A percentile compares a stretch with the other conserved stretches of the same genome.
These are phyloP conservation scores for Triadica sebifera DNA, from an alignment of 345 rosid species.

Conservation along the genomic window DNA sequence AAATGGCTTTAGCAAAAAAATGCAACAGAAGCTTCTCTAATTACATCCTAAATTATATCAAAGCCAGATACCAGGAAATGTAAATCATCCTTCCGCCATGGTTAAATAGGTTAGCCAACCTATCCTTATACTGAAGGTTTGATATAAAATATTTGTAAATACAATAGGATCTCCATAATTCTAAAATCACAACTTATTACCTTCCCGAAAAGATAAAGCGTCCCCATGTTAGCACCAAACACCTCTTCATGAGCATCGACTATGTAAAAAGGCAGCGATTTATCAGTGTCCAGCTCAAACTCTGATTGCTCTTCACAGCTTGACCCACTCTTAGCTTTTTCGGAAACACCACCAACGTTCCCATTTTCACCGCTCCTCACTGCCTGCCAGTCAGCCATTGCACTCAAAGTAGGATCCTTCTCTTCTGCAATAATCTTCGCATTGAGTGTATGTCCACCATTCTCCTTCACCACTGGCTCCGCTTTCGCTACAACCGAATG, in stretches of 20 bases:
- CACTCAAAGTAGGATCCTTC: conserved; percentile 66
- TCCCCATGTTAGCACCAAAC: conserved; percentile 79
- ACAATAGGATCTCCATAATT: not conserved
- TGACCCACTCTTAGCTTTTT: conserved; percentile 28
- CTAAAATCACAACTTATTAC: conserved; percentile 34
- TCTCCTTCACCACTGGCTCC: conserved; percentile 34
- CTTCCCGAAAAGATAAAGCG: conserved; percentile 85
- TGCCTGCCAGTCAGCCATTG: conserved; percentile 82
- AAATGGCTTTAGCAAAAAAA: too few relatives aligned
- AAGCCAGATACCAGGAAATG: too few relatives aligned
- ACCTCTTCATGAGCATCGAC: conserved; percentile 84
- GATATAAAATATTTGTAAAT: not conserved
- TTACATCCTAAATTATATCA: too few relatives aligned
- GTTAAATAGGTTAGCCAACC: not conserved
- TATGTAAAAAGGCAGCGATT: conserved; percentile 69
- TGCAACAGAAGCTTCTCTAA: too few relatives aligned
- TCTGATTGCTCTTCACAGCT: conserved; percentile 46
- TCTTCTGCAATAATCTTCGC: conserved; percentile 59
- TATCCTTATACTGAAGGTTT: not conserved
- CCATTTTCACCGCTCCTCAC: conserved; percentile 44
- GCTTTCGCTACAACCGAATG: conserved; percentile 35
- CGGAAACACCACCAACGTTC: conserved; percentile 17
- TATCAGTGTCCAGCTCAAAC: conserved; percentile 68
- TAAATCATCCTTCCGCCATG: not conserved
- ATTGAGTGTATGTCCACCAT: conserved; percentile 45